A percentile compares a stretch with the other conserved stretches of the same genome.
phyloP scores from a whole-genome alignment of 2,329 filamentous ascomycete genomes.

The Alternaria tenuissima region DNA sequence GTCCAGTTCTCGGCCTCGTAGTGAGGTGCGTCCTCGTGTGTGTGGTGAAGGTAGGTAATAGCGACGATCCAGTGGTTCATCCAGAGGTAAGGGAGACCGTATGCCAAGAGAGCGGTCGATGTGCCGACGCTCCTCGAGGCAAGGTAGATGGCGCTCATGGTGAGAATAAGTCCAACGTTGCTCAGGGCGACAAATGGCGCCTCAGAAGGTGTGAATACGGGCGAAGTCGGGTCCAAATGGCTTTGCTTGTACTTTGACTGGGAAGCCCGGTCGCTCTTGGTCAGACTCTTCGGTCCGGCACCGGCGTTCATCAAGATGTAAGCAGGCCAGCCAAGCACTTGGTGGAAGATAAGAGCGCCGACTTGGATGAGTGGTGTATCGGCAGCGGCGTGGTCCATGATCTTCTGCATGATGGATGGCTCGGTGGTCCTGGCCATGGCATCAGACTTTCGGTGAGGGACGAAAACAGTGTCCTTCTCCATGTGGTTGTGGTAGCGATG shows the following conservation, averaged over 20 bases:
- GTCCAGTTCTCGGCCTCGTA: conserved; percentile 68
- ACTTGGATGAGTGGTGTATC: conserved; percentile 68
- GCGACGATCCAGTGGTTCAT: conserved; percentile 76
- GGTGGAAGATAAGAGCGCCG: conserved; percentile 65
- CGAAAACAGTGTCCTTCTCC: conserved; percentile 43
- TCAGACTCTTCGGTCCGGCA: conserved; percentile 30
- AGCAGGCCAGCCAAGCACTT: conserved; percentile 70
- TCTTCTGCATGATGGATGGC: conserved; percentile 21
- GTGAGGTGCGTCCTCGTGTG: conserved; percentile 65
- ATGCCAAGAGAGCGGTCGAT: conserved; percentile 66
- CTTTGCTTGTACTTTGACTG: conserved; percentile 29
- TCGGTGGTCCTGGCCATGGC: conserved; percentile 11
- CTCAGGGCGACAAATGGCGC: conserved; percentile 28
- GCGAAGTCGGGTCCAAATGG: conserved; percentile 29
- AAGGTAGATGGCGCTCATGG: conserved; percentile 59
- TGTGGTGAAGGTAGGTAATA: conserved; percentile 80
- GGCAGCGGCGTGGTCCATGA: conserved; percentile 57
- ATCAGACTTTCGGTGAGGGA: conserved; percentile 38
- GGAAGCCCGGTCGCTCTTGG: conserved; percentile 14
- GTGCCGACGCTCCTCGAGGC: conserved; percentile 63
- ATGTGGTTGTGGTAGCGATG: conserved; percentile 17
- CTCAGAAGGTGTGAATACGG: conserved; percentile 28
- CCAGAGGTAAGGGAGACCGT: conserved; percentile 72
- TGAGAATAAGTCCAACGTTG: conserved; percentile 28
- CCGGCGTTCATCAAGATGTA: conserved; percentile 68